phyloP scores from a whole-genome alignment of 2,329 filamentous ascomycete species.

The Phyllosticta ampelicida region DNA sequence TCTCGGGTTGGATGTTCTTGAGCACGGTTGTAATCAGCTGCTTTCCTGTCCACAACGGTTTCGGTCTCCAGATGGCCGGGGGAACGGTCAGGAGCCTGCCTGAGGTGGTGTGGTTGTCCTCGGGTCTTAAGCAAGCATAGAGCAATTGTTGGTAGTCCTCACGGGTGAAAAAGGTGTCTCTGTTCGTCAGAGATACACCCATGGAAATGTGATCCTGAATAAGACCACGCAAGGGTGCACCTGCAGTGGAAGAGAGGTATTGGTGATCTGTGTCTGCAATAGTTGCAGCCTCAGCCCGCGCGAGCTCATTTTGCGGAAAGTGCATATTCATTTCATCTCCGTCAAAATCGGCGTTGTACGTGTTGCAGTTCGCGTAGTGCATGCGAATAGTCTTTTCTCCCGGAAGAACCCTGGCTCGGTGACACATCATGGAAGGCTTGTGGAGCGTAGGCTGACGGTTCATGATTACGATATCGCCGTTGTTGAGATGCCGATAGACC shows the following conservation, averaged over 20 bases:
- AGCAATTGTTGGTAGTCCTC: conserved; percentile 90
- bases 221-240: conserved; percentile 85
- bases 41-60: conserved; percentile 84
- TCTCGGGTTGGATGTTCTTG: conserved; percentile 75
- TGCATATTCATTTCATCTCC: conserved; percentile 99
- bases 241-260: conserved; percentile 86
- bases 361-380: conserved; percentile 99
- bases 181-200: conserved; percentile 78
- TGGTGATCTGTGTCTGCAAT: conserved; percentile 96
- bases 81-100: conserved; percentile 72
- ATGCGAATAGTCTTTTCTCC: conserved; percentile 97
- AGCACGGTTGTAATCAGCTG: conserved; percentile 88
- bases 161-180: conserved; percentile 81
- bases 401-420: conserved; percentile 80
- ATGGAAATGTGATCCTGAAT: conserved; percentile 99
- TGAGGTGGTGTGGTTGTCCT: conserved; percentile 75
- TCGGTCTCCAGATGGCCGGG: conserved; percentile 74
- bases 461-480: conserved; percentile 96
- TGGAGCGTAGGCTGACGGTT: conserved; percentile 96
- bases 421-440: conserved; percentile 98
- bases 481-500: conserved; percentile 89
- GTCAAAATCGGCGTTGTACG: conserved; percentile 98
- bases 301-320: conserved; percentile 94
- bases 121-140: conserved; percentile 79
- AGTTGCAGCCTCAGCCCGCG: conserved; percentile 81